Percentiles rank a stretch among this genome's conserved stretches.
phyloP scores from a whole-genome alignment of 225 moss, liverwort and hornwort genomes.

The Pleurozium schreberi region DNA sequence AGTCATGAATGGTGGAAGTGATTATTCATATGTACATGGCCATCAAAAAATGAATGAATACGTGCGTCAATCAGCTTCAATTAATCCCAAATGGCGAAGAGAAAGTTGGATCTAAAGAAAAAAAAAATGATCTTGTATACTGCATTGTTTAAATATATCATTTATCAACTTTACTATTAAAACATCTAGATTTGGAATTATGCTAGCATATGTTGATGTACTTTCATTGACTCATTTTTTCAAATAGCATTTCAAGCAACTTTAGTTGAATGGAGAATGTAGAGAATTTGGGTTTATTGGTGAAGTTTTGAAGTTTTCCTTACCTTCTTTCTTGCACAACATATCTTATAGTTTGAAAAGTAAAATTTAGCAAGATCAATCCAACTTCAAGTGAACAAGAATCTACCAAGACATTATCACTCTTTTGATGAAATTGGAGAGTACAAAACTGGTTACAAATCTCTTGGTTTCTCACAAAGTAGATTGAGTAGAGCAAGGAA shows the following conservation, averaged over 20 bases:
- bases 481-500: not conserved
- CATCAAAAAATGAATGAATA: not conserved
- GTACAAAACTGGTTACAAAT: not conserved
- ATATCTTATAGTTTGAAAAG: not conserved
- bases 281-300: not conserved
- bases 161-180: not conserved
- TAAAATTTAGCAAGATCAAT: not conserved
- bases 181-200: not conserved
- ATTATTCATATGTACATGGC: not conserved
- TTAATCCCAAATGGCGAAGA: not conserved
- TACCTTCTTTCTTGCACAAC: not conserved
- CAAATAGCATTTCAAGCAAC: not conserved
- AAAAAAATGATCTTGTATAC: not conserved
- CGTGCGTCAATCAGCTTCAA: not conserved
- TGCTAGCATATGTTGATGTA: not conserved
- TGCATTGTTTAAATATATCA: not conserved
- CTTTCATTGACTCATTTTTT: too few relatives aligned
- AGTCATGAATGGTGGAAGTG: not conserved
- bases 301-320: not conserved
- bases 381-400: not conserved
- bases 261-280: not conserved
- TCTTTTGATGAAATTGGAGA: not conserved
- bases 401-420: not conserved
- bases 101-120: rapidly evolving
- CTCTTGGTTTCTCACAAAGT: not conserved